phyloP scores from a whole-genome alignment of 345 rosid species.

The Eucalyptus leucophloia region DNA sequence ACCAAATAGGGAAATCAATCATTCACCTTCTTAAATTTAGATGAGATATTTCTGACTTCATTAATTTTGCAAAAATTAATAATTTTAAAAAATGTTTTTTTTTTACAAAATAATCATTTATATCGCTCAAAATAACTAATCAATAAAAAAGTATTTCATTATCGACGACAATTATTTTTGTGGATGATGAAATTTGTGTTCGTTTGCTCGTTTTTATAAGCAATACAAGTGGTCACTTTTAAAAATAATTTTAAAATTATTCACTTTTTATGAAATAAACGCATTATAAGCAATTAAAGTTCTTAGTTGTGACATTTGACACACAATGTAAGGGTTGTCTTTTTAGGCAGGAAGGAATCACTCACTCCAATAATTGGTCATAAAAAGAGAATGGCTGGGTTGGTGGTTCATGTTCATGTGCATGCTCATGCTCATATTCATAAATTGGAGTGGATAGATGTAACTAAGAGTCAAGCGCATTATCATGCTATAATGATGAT shows the following conservation, averaged over 20 bases:
- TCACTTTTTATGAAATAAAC: background rate
- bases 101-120: too few relatives aligned
- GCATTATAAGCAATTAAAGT: background rate
- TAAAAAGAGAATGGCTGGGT: background rate
- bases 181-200: background rate
- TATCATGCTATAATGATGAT: background rate
- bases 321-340: background rate
- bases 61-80: too few relatives aligned
- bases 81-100: too few relatives aligned
- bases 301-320: background rate
- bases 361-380: background rate
- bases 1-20: background rate
- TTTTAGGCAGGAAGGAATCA: background rate
- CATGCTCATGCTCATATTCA: background rate
- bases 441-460: background rate
- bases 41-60: background rate
- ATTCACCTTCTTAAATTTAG: background rate
- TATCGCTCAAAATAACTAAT: background rate
- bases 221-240: too few relatives aligned
- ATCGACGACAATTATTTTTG: background rate
- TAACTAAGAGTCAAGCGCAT: background rate
- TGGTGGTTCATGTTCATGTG: background rate
- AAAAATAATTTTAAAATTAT: background rate
- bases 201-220: background rate
- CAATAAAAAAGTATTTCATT: background rate